Evolutionary conservation across 306 rosid species (phyloP).

Genomic region (Vigna reflexopilosa): DNA sequence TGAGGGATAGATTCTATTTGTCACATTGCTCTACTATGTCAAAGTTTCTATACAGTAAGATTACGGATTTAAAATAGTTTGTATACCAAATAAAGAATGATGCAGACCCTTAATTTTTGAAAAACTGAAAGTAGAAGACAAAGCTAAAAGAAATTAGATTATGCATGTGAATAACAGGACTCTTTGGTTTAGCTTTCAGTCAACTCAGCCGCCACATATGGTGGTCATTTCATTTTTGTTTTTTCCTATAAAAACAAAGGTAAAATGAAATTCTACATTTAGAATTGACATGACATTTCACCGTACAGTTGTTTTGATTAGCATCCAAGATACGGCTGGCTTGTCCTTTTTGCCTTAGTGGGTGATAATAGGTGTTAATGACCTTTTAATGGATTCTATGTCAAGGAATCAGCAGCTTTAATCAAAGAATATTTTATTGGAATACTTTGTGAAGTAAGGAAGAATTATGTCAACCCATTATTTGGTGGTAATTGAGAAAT

Average conservation of each 20-base stretch:
- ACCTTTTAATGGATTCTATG: conserved; percentile 28
- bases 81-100: neutral
- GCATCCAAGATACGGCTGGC: conserved; percentile 46
- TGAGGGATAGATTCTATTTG: neutral
- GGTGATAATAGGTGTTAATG: conserved; percentile 40
- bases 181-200: conserved; percentile 43
- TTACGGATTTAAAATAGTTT: conserved; percentile 11
- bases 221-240: neutral
- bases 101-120: conserved; percentile 18
- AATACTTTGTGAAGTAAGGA: conserved; percentile 7
- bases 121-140: conserved; percentile 42
- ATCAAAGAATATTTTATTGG: conserved; percentile 22
- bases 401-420: conserved; percentile 29
- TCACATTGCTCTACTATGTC: neutral
- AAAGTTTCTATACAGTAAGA: neutral
- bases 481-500: conserved; percentile 9
- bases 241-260: conserved; percentile 42
- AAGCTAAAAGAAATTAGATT: conserved; percentile 30
- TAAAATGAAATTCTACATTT: conserved; percentile 45
- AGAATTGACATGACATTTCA: conserved; percentile 48
- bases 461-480: neutral
- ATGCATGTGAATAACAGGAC: conserved; percentile 44
- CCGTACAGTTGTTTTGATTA: conserved; percentile 41
- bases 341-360: conserved; percentile 32
- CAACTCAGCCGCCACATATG: conserved; percentile 35